Base-by-base conservation (phyloP, 257 asterid genomes). In the Eustoma russellianum region DNA sequence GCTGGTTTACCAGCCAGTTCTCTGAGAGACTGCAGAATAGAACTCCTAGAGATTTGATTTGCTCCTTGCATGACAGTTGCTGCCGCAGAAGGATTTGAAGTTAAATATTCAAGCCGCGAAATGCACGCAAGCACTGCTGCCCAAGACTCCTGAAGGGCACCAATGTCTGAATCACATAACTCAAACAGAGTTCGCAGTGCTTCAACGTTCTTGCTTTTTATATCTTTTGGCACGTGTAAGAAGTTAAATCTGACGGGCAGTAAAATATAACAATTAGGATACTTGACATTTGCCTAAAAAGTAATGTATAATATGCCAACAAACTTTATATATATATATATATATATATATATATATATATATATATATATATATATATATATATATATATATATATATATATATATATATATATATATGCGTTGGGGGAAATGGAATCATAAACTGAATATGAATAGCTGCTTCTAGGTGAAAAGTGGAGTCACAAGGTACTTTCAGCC, bases 31-130 rank as follows among this genome's bases (percentile, higher is more conserved):
- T 79, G 94, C 72, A 92, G 66, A 68, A 80, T 73, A 52, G 91
- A 86, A 73, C 88, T 97, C 79, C 94, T 81, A 49, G 99, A 92
- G 53, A 88, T 88, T 55, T 92, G 99, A 68, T 92, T 92, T 69
- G 99, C 78, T 68, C 97, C 99, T 79, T 88, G 97, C 95, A 85
- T 92, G 48, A 92, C 83, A 66, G 82, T 79, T 70, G 99, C 91
- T 66, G 85, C 74, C 82, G 91, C 85, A 58, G 93, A 81, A 58
- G 94, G 95, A 74, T 85, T 83, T 61, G 99, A 88, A 43, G 84
- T 86, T 14, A 84, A 64, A 79, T 88, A 92, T 61, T 92, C 99
- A 64, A 92, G 95, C 63, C 99, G 95, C 59, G 99, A 92, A 69
- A 92, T 77, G 75, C 97, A 88, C 73, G 86, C 97, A 46, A 92